phyloP scores from a whole-genome alignment of 1,139 yeast genomes.

The Geotrichum klebahnii region DNA sequence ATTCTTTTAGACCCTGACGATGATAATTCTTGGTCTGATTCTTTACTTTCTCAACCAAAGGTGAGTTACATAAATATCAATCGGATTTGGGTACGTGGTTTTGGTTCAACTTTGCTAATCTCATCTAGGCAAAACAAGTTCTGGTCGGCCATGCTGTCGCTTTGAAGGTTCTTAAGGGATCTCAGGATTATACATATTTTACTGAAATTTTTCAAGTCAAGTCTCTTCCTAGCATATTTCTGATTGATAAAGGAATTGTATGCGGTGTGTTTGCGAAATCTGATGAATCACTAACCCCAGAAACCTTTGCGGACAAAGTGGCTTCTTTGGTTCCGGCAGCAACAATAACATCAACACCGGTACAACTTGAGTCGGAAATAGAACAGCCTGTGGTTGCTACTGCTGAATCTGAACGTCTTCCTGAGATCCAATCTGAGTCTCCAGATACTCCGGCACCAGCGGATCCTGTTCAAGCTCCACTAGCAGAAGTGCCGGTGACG shows the following conservation, averaged over 20 bases:
- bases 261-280: conserved; percentile 7
- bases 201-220: conserved; percentile 49
- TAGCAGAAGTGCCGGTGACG: not conserved
- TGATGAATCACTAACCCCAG: conserved; percentile 1
- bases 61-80: not conserved
- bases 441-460: not conserved
- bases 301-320: conserved; percentile 5
- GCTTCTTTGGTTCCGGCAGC: not conserved
- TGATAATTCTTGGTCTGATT: conserved; percentile 3
- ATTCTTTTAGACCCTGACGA: not conserved
- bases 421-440: conserved; percentile 4
- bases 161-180: conserved; percentile 45
- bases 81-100: too few relatives aligned
- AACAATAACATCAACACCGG: not conserved
- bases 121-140: conserved; percentile 8
- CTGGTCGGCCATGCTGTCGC: conserved; percentile 39
- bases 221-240: conserved; percentile 48
- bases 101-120: not conserved
- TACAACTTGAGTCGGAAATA: too few relatives aligned
- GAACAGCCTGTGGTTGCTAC: not conserved
- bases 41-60: conserved; percentile 4
- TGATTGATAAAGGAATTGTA: conserved; percentile 37
- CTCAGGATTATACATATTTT: conserved; percentile 49
- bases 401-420: not conserved
- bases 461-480: not conserved